These are phyloP conservation scores for Rhizophora mangle DNA, from an alignment of 345 rosid genomes.

Conservation along the genomic window DNA sequence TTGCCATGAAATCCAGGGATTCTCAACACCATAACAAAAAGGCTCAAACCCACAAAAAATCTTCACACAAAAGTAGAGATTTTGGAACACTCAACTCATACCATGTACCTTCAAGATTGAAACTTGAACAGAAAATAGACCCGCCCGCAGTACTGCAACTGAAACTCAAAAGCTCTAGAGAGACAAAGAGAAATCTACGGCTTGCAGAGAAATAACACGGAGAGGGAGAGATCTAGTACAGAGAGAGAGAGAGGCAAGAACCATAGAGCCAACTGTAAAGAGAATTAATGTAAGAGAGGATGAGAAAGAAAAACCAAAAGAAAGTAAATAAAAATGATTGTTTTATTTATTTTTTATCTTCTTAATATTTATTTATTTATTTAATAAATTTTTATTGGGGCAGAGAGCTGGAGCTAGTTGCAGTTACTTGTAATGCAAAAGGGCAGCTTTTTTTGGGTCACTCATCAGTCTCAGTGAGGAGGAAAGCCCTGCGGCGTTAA, in stretches of 20 bases:
- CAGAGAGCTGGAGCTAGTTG: too few relatives aligned
- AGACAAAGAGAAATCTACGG: constrained; percentile 35
- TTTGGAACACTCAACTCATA: constrained; percentile 22
- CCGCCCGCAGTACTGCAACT: neutral
- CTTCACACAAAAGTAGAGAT: neutral
- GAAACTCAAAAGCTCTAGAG: constrained; percentile 4
- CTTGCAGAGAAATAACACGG: neutral
- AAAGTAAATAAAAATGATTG: neutral
- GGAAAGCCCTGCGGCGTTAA: constrained; percentile 3
- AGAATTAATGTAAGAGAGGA: constrained; percentile 14
- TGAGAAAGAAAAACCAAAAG: constrained; percentile 8
- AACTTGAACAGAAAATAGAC: neutral
- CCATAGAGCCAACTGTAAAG: neutral
- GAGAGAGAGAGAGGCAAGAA: too few relatives aligned
- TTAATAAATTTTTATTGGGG: too few relatives aligned
- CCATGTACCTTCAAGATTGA: constrained; percentile 23
- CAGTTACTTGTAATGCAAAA: neutral
- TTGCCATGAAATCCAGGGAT: neutral
- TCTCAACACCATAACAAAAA: neutral
- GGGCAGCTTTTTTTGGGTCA: neutral
- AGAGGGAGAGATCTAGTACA: constrained; percentile 33
- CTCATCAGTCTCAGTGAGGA: too few relatives aligned
- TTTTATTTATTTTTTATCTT: neutral
- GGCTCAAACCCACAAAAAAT: neutral
- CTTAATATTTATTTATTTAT: too few relatives aligned